Evolutionary conservation across 2,329 filamentous ascomycete genomes (phyloP), one percentile per base, ranked within the genome.

Genomic region (Fonsecaea pedrosoi): DNA sequence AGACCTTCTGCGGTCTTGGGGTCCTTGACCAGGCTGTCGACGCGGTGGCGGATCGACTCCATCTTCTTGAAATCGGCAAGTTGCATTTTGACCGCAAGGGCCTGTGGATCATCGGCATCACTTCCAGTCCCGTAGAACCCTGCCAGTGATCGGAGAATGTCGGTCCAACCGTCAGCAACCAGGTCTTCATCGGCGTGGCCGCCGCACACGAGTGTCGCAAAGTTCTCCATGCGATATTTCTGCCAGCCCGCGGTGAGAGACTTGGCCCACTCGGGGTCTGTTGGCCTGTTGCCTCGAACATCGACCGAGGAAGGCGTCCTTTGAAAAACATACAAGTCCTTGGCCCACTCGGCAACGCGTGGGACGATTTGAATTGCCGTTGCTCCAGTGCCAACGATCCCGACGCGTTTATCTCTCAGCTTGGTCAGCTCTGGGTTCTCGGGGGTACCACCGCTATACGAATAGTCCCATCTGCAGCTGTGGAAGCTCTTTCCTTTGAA

Each of bases 21-120:
- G 70, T 89, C 82, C 40, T 82, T 75, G 13, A 90, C 86, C 18
- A 83, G 75, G 0, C 77, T 70, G 12, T 83, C 81, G 4, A 83
- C 78, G 2, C 84, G 81, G 2, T 74, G 74, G 1, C 85, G 82
- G 9, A 68, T 50, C 2, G 73, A 65, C n/a, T 85, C 80, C 35
- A 77, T 74, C 34, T 56, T 54, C 7, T 54, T 42, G 15, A 69
- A 60, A 35, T 70, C 65, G 32, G 62, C 35, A 15, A 68, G 57
- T 34, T 68, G 50, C 15, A 56, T 30, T 13, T 53, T 32, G 38
- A 63, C 30, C 10, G 53, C 37, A 15, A 57, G 40, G 1, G 32
- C 55, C 9, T 54, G 21, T 4, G 34, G 15, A 30, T 40, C 54
- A 9, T 34, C 30, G 45, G 38, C 37, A 42, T 13, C n/a, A 15